Conservation (phyloP, 78 protist species). For the Emiliania huxleyi region DNA sequence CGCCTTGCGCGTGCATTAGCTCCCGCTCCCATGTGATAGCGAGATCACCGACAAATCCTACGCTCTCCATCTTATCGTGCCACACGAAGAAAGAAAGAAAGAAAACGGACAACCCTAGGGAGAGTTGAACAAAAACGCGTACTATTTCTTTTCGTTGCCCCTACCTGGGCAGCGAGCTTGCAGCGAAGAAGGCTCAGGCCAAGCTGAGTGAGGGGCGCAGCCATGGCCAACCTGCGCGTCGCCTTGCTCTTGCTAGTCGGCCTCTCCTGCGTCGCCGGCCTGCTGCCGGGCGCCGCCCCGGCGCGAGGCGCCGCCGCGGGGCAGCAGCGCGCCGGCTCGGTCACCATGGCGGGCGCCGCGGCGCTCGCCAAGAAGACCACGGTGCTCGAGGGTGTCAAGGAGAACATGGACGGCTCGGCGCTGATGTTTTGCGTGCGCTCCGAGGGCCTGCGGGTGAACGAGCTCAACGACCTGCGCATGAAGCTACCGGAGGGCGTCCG, state of each 20-base stretch:
- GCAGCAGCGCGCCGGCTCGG: neutral
- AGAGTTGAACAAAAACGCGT: too few relatives aligned
- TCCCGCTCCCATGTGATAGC: too few relatives aligned
- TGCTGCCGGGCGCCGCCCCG: neutral
- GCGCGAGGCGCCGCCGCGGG: neutral
- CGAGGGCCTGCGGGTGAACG: neutral
- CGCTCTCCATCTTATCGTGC: too few relatives aligned
- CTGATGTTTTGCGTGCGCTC: slow-evolving; percentile 15
- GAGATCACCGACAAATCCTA: too few relatives aligned
- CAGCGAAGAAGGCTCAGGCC: too few relatives aligned
- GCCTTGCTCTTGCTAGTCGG: neutral
- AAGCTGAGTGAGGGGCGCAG: too few relatives aligned
- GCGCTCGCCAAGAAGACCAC: neutral
- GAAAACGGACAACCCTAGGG: too few relatives aligned
- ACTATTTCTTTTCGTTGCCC: too few relatives aligned
- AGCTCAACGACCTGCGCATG: neutral
- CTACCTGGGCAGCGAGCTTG: too few relatives aligned
- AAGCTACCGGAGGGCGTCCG: neutral
- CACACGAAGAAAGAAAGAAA: too few relatives aligned
- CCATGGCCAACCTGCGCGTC: too few relatives aligned
- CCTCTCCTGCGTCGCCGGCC: neutral
- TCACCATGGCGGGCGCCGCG: neutral
- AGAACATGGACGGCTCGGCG: neutral
- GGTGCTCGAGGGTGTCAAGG: neutral
- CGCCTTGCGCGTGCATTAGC: too few relatives aligned